Evolutionary conservation across 192 early-diverging fungal species (phyloP), one percentile per base, ranked within the genome.

Genomic region (Coemansia sp.): DNA sequence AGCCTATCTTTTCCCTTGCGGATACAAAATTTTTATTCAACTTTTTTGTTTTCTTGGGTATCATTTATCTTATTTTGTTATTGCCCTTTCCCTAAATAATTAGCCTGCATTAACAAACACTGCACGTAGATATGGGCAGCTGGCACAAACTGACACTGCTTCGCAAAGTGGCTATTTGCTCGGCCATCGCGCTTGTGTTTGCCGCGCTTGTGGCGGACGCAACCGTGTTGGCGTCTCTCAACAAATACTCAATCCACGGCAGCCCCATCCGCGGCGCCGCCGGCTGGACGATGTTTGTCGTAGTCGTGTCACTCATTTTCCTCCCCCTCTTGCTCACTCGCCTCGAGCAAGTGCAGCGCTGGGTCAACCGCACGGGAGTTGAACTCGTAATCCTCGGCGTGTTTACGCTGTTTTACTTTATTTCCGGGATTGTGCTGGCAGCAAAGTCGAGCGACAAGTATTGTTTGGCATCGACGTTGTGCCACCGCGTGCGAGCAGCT

Each of bases 201-300:
- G 62, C 38, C 7, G 57, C 66, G 23, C 41, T 76, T n/a, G 54
- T 61, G 21, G 7, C 65, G 11, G 64, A 53, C 21, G 64, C 65
- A 11, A 57, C 59, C 10, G 61, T 65, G 12, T 56, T 70, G 5
- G 55, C 68, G n/a, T 66, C 59, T 21, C 41, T 70, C 19, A 55
- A 57, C 41, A 61, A 25, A 14, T 54, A 59, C 56, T 14, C 22
- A 6, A n/a, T 60, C 3, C 21, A 27, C 32, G 19, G 17, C 1
- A 9, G 37, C 1, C 12, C 58, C 19, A 27, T 68, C 19, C 32
- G 32, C 38, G 66, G 57, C 5, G 57, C 59, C 2, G 25, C 48
- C 19, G 72, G 72, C 2, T 74, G 72, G 72, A 69, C 66, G 19
- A 64, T 74, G 69, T 67, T 76, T 53, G 60, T 64, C 15, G 38